Evolutionary conservation across 371 early-diverging fungal genomes (phyloP).

Genomic region (Mucor saturninus): DNA sequence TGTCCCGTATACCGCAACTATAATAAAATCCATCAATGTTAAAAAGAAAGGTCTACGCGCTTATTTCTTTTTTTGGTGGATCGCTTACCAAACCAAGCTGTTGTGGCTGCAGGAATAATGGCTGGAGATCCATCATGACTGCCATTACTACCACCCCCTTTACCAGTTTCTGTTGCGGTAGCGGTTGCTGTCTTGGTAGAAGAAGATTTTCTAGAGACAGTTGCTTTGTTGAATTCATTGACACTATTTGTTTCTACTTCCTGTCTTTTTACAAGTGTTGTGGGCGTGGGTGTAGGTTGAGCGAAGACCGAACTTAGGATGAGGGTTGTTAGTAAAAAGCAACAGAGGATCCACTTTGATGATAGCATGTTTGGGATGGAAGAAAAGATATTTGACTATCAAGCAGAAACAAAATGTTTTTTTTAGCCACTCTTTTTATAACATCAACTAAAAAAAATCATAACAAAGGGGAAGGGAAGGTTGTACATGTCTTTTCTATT

Average conservation of each 20-base stretch:
- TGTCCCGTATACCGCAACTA: conserved; percentile 31
- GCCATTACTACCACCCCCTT: neutral
- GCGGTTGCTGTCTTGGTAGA: neutral
- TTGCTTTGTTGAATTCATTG: conserved; percentile 5
- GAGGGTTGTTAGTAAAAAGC: neutral
- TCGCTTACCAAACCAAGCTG: conserved; percentile 15
- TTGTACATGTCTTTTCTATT: conserved; percentile 15
- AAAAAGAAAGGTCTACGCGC: neutral
- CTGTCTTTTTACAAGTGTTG: conserved; percentile 6
- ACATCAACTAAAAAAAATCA: neutral
- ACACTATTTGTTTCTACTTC: conserved; percentile 2
- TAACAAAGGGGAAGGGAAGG: neutral
- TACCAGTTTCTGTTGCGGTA: no score
- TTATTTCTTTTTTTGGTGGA: no score
- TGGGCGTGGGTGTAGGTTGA: conserved; percentile 7
- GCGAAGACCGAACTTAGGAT: neutral
- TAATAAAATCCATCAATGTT: neutral
- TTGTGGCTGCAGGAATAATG: conserved; percentile 7
- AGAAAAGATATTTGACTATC: neutral
- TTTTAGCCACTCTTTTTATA: neutral
- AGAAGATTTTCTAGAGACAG: conserved; percentile 3
- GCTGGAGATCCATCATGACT: neutral
- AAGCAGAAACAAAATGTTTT: neutral
- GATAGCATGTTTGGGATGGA: neutral
- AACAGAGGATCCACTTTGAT: conserved; percentile 5